Evolutionary conservation across 75 land plant genomes (phyloP).

Genomic region (Pinus albicaulis): DNA sequence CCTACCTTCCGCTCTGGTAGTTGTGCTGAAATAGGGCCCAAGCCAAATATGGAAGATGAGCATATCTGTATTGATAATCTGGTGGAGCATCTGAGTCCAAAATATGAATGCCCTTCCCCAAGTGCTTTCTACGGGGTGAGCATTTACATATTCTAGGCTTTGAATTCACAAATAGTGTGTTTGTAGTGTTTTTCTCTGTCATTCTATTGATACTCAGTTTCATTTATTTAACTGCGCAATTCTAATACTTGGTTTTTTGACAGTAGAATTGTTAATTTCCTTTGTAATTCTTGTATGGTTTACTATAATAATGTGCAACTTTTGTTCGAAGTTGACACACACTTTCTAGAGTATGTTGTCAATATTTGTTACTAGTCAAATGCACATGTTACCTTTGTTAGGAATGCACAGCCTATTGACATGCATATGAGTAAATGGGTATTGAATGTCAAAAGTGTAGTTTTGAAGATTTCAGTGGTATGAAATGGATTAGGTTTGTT

Average conservation of each 20-base stretch:
- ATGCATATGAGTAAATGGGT: too few species aligned
- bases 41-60: slow-evolving; percentile 54
- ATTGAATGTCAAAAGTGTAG: too few species aligned
- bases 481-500: too few species aligned
- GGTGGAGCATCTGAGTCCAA: slow-evolving; percentile 29
- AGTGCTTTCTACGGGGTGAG: slow-evolving; percentile 28
- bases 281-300: neutral
- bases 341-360: neutral
- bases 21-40: slow-evolving; percentile 55
- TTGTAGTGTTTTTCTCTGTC: too few species aligned
- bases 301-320: neutral
- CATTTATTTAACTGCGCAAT: neutral
- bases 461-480: too few species aligned
- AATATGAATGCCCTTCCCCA: slow-evolving; percentile 18
- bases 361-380: neutral
- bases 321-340: neutral
- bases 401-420: too few species aligned
- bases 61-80: slow-evolving; percentile 54
- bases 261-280: neutral
- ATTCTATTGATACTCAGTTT: neutral
- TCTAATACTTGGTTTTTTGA: neutral
- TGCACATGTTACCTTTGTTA: neutral
- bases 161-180: too few species aligned
- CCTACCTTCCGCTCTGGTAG: slow-evolving; percentile 57
- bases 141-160: neutral